A percentile compares a stretch with the other conserved stretches of the same genome.
Evolutionary conservation across 2,329 filamentous ascomycete genomes (phyloP).

Genomic region (Colletotrichum neosansevieriae): DNA sequence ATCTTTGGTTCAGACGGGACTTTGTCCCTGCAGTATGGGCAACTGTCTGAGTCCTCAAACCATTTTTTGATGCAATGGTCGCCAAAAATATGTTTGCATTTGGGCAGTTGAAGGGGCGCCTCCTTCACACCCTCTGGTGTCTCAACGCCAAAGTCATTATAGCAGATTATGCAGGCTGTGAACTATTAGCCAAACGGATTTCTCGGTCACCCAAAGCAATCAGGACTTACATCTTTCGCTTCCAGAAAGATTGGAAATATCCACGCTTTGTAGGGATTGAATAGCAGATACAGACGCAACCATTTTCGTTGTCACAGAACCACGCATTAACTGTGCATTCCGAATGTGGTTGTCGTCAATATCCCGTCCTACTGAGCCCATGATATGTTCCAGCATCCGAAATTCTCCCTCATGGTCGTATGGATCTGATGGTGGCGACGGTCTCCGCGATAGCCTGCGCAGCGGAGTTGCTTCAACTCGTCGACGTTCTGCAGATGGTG

Average conservation of each 20-base stretch:
- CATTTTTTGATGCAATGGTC: slow-evolving; percentile 74
- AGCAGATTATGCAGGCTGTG: slow-evolving; percentile 72
- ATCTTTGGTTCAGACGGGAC: slow-evolving; percentile 61
- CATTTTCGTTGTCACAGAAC: slow-evolving; percentile 56
- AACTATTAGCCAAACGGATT: slow-evolving; percentile 10
- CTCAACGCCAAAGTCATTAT: slow-evolving; percentile 69
- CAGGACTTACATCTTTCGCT: slow-evolving; percentile 60
- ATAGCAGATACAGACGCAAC: slow-evolving; percentile 63
- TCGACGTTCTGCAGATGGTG: slow-evolving; percentile 16
- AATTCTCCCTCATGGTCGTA: slow-evolving; percentile 29
- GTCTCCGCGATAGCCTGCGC: slow-evolving; percentile 25
- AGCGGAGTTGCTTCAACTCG: slow-evolving; percentile 9
- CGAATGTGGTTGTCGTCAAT: slow-evolving; percentile 52
- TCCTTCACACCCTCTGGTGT: slow-evolving; percentile 71
- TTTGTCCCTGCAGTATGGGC: slow-evolving; percentile 74
- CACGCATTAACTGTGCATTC: slow-evolving; percentile 60
- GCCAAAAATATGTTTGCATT: slow-evolving; percentile 74
- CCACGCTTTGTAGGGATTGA: slow-evolving; percentile 59
- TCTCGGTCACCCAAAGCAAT: background rate
- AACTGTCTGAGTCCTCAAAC: slow-evolving; percentile 72
- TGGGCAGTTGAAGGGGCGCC: slow-evolving; percentile 67
- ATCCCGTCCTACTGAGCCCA: slow-evolving; percentile 3
- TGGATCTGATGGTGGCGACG: slow-evolving; percentile 27
- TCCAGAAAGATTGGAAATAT: slow-evolving; percentile 58
- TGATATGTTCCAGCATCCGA: slow-evolving; percentile 37